phyloP scores from a whole-genome alignment of 352 stramenopile genomes.

The Globisporangium nunn region DNA sequence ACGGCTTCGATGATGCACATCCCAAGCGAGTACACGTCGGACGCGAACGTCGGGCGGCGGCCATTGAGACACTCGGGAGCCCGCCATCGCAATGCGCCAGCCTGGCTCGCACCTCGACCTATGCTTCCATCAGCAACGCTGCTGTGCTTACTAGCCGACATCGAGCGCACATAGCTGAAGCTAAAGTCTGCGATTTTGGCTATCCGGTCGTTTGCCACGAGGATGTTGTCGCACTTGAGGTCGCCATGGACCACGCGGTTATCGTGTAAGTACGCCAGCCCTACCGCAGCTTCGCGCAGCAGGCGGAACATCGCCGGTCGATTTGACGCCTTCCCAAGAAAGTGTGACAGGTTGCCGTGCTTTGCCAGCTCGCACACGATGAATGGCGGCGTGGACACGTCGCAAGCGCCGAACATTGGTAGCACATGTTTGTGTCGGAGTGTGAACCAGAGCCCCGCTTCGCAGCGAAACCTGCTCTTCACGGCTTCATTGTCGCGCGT shows the following conservation, averaged over 20 bases:
- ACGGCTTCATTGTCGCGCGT: neutral
- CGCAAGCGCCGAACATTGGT: slow-evolving; percentile 10
- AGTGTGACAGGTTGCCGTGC: slow-evolving; percentile 4
- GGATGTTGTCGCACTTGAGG: slow-evolving; percentile 62
- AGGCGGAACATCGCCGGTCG: neutral
- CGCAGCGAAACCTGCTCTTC: neutral
- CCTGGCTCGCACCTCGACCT: neutral
- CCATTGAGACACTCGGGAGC: neutral
- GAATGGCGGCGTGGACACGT: slow-evolving; percentile 7
- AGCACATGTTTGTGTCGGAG: slow-evolving; percentile 13
- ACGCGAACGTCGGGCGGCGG: neutral
- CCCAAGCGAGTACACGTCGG: slow-evolving; percentile 4
- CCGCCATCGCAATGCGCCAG: neutral
- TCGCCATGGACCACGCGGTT: slow-evolving; percentile 55
- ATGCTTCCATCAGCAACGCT: too few relatives aligned
- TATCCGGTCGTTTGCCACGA: neutral
- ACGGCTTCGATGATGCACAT: slow-evolving; percentile 7
- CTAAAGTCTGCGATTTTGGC: slow-evolving; percentile 8
- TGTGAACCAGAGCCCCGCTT: slow-evolving; percentile 9
- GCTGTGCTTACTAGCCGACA: neutral
- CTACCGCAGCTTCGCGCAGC: slow-evolving; percentile 10
- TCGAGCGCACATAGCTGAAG: slow-evolving; percentile 3
- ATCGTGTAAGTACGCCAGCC: slow-evolving; percentile 40
- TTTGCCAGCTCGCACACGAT: slow-evolving; percentile 3
- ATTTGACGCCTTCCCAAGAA: neutral